Percentiles rank a stretch among this genome's conserved stretches.
Conservation (phyloP, 495 filamentous ascomycete genomes). For the Aspergillus nanangensis region DNA sequence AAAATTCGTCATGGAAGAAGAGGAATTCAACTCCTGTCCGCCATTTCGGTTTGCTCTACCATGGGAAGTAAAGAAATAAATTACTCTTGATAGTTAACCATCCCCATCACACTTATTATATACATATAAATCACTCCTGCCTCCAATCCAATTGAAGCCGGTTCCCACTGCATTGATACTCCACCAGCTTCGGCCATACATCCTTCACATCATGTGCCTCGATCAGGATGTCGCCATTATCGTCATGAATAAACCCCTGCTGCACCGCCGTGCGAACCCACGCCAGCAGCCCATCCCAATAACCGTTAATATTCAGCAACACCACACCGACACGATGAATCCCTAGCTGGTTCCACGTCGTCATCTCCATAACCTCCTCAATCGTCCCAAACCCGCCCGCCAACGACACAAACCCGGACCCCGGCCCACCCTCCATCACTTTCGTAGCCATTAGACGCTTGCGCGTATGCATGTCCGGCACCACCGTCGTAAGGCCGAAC, state of each 20-base stretch:
- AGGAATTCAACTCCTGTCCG: too few species aligned
- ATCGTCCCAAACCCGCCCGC: constrained; percentile 90
- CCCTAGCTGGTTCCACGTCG: constrained; percentile 96
- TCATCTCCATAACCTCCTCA: constrained; percentile 94
- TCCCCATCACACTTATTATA: too few species aligned
- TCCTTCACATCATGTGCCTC: constrained; percentile 72
- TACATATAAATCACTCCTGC: too few species aligned
- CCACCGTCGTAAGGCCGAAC: constrained; percentile 81
- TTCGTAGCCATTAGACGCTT: constrained; percentile 89
- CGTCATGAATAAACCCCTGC: constrained; percentile 67
- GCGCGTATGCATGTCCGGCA: constrained; percentile 91
- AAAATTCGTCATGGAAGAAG: too few species aligned
- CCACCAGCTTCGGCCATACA: constrained; percentile 61
- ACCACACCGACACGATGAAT: constrained; percentile 83
- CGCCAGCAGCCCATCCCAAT: constrained; percentile 77
- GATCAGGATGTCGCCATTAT: constrained; percentile 68
- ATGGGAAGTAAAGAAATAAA: too few species aligned
- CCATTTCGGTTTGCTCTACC: too few species aligned
- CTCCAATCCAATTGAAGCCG: constrained; percentile 81
- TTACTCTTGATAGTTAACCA: too few species aligned
- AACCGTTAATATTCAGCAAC: constrained; percentile 81
- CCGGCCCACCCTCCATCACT: constrained; percentile 73
- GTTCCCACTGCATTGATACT: constrained; percentile 70
- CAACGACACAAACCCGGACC: constrained; percentile 85
- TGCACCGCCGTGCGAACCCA: constrained; percentile 80